Conservation (phyloP, 495 filamentous ascomycete genomes). For the Aspergillus indologenus region DNA sequence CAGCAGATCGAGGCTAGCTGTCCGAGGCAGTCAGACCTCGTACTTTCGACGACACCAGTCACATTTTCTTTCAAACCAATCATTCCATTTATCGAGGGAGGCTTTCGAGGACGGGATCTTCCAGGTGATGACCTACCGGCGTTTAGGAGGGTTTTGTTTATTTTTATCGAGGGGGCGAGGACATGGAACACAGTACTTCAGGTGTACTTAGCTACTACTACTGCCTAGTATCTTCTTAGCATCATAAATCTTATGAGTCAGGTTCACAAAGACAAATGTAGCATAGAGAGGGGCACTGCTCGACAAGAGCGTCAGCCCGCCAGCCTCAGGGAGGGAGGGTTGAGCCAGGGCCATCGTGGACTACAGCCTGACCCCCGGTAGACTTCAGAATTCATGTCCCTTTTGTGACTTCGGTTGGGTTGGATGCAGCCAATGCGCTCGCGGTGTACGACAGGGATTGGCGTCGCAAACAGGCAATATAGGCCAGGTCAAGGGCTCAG, state of each 20-base stretch:
- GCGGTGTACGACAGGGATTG: not conserved
- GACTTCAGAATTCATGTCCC: not conserved
- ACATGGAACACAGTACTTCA: not conserved
- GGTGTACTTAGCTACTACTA: not conserved
- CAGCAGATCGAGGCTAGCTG: conserved; percentile 8
- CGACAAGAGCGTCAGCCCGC: not conserved
- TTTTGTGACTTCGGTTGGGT: not conserved
- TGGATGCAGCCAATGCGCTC: not conserved
- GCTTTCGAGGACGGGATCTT: not conserved
- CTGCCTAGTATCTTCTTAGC: not conserved
- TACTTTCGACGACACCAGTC: not conserved
- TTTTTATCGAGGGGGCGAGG: not conserved
- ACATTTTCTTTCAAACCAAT: not conserved
- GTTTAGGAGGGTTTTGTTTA: not conserved
- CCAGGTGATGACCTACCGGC: not conserved
- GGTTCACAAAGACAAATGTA: not conserved
- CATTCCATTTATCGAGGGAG: conserved; percentile 1
- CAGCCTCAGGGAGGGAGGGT: no score
- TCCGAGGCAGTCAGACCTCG: not conserved
- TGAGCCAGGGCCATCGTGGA: no score
- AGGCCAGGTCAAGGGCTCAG: not conserved
- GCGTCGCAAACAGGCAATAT: not conserved
- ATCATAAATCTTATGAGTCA: not conserved
- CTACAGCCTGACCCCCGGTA: no score
- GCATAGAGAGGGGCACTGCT: not conserved